phyloP scores from a whole-genome alignment of 177 flowering plant species.

The Vitis hybrid region DNA sequence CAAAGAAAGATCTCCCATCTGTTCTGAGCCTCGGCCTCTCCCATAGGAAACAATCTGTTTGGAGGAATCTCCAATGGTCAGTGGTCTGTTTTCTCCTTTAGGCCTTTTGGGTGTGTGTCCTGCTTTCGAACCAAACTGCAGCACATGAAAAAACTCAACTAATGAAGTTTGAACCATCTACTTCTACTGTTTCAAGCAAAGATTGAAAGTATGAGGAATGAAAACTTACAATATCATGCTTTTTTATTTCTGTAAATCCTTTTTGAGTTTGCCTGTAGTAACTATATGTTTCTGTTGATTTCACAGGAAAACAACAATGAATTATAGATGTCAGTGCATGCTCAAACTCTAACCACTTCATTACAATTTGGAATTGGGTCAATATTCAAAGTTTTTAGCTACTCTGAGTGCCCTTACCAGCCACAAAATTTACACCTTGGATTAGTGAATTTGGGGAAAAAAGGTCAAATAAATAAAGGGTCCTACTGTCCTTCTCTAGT shows the following conservation, averaged over 20 bases:
- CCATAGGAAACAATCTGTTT: slow-evolving; percentile 55
- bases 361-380: no score
- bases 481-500: no score
- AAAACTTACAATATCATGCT: slow-evolving; percentile 45
- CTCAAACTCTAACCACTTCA: not conserved
- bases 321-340: not conserved
- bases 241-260: slow-evolving; percentile 39
- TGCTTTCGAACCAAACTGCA: slow-evolving; percentile 37
- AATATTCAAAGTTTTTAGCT: no score
- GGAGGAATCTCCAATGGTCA: slow-evolving; percentile 28
- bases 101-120: slow-evolving; percentile 19
- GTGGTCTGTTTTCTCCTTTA: slow-evolving; percentile 22
- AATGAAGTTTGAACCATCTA: slow-evolving; percentile 3
- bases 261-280: slow-evolving; percentile 35
- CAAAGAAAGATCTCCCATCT: slow-evolving; percentile 55
- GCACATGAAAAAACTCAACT: slow-evolving; percentile 6
- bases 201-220: no score
- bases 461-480: no score
- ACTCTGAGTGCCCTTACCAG: no score
- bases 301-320: not conserved
- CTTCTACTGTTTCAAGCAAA: not conserved
- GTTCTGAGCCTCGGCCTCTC: slow-evolving; percentile 35
- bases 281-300: slow-evolving; percentile 41
- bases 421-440: no score
- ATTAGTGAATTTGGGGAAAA: no score